Evolutionary conservation across 2,329 filamentous ascomycete species (phyloP).

Genomic region (Fragosphaeria purpurea): DNA sequence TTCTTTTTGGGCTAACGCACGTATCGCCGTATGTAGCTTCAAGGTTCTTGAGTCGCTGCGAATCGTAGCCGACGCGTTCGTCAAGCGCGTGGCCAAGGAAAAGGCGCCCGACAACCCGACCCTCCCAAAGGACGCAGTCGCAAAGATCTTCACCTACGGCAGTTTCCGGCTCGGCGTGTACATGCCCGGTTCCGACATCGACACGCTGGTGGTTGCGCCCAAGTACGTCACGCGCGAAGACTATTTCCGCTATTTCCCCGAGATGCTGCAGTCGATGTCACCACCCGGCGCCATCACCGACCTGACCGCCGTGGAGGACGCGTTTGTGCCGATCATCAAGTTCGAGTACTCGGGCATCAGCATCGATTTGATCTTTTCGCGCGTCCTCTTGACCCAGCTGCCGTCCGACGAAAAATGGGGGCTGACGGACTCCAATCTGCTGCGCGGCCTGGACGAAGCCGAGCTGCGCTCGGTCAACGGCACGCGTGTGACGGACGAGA

Average conservation of each 20-base stretch:
- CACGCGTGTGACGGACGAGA: slow-evolving; percentile 88
- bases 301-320: slow-evolving; percentile 75
- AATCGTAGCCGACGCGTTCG: slow-evolving; percentile 73
- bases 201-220: slow-evolving; percentile 85
- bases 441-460: slow-evolving; percentile 77
- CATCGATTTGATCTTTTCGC: slow-evolving; percentile 86
- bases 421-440: slow-evolving; percentile 71
- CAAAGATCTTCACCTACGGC: slow-evolving; percentile 91
- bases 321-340: slow-evolving; percentile 95
- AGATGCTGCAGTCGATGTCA: slow-evolving; percentile 65
- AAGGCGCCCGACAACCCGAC: slow-evolving; percentile 64
- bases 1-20: too few species aligned
- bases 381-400: slow-evolving; percentile 62
- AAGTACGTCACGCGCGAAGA: slow-evolving; percentile 82
- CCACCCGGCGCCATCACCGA: slow-evolving; percentile 72
- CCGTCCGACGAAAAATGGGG: slow-evolving; percentile 57
- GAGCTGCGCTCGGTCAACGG: slow-evolving; percentile 88
- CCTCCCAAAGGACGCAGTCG: slow-evolving; percentile 73
- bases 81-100: slow-evolving; percentile 65
- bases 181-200: slow-evolving; percentile 93
- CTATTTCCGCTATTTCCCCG: slow-evolving; percentile 86
- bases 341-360: slow-evolving; percentile 85
- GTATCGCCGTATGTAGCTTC: slow-evolving; percentile 36
- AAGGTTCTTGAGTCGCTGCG: slow-evolving; percentile 69
- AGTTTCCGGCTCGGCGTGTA: slow-evolving; percentile 92